Percentiles rank a stretch among this genome's conserved stretches.
Evolutionary conservation across 345 rosid species (phyloP).

Genomic region (Brassica napus): Da-Ae NC_063442.1:38843001-38843500

Average conservation of each 20-base stretch:
- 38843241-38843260: constrained; percentile 27
- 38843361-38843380: not conserved
- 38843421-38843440: not conserved
- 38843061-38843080: too few species aligned
- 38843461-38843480: constrained; percentile 38
- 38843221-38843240: not conserved
- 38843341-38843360: not conserved
- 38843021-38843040: too few species aligned
- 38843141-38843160: too few species aligned
- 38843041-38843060: too few species aligned
- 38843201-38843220: not conserved
- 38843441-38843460: constrained; percentile 1
- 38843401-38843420: constrained; percentile 9
- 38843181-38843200: not conserved
- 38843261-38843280: not conserved
- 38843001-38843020: too few species aligned
- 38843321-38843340: not conserved
- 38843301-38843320: not conserved
- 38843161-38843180: not conserved
- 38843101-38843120: too few species aligned
- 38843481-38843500: constrained; percentile 38
- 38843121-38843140: too few species aligned
- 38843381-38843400: not conserved
- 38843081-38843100: too few species aligned
- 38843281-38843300: not conserved